phyloP scores from a whole-genome alignment of 805 yeast species.

The Saturnispora quitensis region DNA sequence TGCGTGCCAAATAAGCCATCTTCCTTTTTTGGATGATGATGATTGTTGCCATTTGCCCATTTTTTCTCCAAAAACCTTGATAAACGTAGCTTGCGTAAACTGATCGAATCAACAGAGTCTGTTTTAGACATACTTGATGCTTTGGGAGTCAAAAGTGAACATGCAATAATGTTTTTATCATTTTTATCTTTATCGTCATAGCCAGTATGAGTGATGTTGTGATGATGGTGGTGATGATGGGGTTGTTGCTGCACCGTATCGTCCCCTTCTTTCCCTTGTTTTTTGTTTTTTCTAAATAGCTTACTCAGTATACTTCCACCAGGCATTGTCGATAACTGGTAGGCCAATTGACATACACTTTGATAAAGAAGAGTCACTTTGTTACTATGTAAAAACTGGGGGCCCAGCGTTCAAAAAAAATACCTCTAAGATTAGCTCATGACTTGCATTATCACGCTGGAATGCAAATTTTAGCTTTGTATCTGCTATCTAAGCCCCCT shows the following conservation, averaged over 20 bases:
- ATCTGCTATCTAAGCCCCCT: too few species aligned
- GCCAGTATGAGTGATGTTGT: background rate
- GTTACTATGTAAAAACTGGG: background rate
- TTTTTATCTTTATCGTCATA: background rate
- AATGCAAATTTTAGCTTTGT: too few species aligned
- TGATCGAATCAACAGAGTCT: conserved; percentile 11
- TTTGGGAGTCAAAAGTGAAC: background rate
- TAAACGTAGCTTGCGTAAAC: conserved; percentile 10
- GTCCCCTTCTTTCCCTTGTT: background rate
- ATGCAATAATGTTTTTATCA: background rate
- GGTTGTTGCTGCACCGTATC: background rate
- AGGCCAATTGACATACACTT: background rate
- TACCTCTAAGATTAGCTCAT: background rate
- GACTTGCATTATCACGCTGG: background rate
- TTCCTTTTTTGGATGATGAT: background rate
- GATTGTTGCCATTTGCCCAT: background rate
- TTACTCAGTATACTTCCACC: background rate
- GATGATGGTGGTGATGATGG: background rate
- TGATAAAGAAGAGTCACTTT: background rate
- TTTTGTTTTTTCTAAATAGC: background rate
- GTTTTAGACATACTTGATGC: conserved; percentile 3
- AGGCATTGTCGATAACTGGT: background rate
- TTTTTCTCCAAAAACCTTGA: conserved; percentile 14
- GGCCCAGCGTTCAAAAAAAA: background rate
- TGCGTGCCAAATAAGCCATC: background rate